Percentiles rank a stretch among this genome's conserved stretches.
These are phyloP conservation scores for Pichia sp. DNA, from an alignment of 1,139 yeast genomes.

Conservation along the genomic window DNA sequence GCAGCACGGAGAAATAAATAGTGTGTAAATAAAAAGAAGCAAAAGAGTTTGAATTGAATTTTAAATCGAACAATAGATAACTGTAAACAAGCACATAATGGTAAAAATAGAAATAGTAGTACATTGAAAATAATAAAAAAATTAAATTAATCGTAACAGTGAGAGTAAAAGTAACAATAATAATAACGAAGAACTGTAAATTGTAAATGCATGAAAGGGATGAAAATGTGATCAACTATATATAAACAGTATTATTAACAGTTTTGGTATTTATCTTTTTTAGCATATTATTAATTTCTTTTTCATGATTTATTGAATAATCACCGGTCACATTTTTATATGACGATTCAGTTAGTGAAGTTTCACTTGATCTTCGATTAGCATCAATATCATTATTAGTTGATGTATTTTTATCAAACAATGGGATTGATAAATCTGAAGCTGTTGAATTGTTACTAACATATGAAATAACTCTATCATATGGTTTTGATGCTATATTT, in stretches of 20 bases:
- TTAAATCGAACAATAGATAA: no score
- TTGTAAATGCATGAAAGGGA: neutral
- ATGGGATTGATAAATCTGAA: neutral
- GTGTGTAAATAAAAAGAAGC: neutral
- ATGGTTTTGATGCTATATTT: neutral
- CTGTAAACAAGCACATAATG: no score
- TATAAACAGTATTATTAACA: slow-evolving; percentile 13
- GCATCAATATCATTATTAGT: neutral
- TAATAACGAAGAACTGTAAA: neutral
- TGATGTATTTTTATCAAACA: neutral
- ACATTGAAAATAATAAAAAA: neutral
- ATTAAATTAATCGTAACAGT: no score
- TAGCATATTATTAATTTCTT: slow-evolving; percentile 13
- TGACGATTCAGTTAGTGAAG: neutral
- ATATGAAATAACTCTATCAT: neutral
- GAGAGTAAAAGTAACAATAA: no score
- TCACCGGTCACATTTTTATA: neutral
- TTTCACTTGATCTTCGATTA: neutral
- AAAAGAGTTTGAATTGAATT: no score
- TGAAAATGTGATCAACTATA: neutral
- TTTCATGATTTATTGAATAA: slow-evolving; percentile 6
- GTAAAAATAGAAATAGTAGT: no score
- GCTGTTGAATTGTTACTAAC: neutral
- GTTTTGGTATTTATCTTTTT: slow-evolving; percentile 9
- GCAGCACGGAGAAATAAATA: no score